Evolutionary conservation across 2,329 filamentous ascomycete genomes (phyloP).

Genomic region (Hymenoscyphus salicellus): DNA sequence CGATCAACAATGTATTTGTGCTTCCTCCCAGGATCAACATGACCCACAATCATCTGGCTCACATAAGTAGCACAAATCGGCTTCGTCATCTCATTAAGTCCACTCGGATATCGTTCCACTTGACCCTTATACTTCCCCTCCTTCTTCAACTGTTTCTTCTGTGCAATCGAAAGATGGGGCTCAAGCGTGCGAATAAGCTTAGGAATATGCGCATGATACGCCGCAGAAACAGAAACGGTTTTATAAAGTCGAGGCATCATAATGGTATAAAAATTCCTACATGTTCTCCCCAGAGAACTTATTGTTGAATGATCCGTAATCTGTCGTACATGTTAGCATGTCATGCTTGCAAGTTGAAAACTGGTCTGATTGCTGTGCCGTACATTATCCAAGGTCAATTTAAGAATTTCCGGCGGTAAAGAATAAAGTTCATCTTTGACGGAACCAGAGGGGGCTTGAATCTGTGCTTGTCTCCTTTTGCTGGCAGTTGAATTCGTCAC

Average conservation of each 20-base stretch:
- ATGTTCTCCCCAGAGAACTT: constrained; percentile 4
- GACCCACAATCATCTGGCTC: constrained; percentile 4
- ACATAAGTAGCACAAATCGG: constrained; percentile 11
- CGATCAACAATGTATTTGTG: constrained; percentile 10
- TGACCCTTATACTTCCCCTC: constrained; percentile 13
- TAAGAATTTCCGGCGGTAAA: constrained; percentile 9
- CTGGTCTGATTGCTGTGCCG: not conserved
- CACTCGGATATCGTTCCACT: constrained; percentile 3
- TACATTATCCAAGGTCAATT: constrained; percentile 11
- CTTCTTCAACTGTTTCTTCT: constrained; percentile 12
- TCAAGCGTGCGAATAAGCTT: constrained; percentile 12
- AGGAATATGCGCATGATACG: constrained; percentile 10
- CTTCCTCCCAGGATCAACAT: not conserved
- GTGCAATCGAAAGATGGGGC: constrained; percentile 8
- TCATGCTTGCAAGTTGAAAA: not conserved
- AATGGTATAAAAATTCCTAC: not conserved
- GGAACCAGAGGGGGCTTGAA: not conserved
- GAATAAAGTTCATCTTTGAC: constrained; percentile 2
- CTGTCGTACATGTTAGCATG: constrained; percentile 2
- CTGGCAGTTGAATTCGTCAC: not conserved
- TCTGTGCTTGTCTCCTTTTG: not conserved
- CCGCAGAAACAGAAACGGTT: not conserved
- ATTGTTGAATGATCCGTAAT: constrained; percentile 8
- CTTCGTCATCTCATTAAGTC: constrained; percentile 9
- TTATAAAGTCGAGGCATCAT: constrained; percentile 10